Evolutionary conservation across 257 asterid species (phyloP).

Genomic region (Nicotiana noctiflora): DNA sequence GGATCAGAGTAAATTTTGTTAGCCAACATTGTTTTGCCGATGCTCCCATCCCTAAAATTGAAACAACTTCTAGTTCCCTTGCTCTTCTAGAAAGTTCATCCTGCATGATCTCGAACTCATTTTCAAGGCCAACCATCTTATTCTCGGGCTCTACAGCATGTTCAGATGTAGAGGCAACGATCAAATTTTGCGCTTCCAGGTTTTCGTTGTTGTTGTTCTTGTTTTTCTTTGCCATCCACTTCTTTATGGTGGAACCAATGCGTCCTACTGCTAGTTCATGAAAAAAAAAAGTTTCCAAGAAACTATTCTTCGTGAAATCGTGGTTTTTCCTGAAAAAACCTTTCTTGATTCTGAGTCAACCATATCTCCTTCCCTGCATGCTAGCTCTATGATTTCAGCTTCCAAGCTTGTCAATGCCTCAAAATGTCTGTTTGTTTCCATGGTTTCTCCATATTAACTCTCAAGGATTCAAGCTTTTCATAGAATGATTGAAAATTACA

Average conservation of each 20-base stretch:
- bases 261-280: neutral
- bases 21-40: slow-evolving; percentile 17
- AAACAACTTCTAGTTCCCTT: neutral
- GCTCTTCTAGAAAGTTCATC: neutral
- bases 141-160: neutral
- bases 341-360: neutral
- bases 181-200: neutral
- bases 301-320: neutral
- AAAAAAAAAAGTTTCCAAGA: neutral
- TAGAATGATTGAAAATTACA: neutral
- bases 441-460: too few species aligned
- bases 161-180: neutral
- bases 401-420: neutral
- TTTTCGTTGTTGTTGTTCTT: neutral
- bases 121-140: neutral
- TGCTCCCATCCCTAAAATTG: slow-evolving; percentile 10
- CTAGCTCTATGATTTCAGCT: neutral
- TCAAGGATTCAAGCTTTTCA: too few species aligned
- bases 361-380: neutral
- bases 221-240: neutral
- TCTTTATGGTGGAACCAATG: neutral
- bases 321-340: neutral
- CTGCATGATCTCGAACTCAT: neutral
- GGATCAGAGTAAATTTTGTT: neutral
- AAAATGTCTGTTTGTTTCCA: neutral